Conservation (phyloP, 257 asterid genomes). For the Petunia axillaris region DNA sequence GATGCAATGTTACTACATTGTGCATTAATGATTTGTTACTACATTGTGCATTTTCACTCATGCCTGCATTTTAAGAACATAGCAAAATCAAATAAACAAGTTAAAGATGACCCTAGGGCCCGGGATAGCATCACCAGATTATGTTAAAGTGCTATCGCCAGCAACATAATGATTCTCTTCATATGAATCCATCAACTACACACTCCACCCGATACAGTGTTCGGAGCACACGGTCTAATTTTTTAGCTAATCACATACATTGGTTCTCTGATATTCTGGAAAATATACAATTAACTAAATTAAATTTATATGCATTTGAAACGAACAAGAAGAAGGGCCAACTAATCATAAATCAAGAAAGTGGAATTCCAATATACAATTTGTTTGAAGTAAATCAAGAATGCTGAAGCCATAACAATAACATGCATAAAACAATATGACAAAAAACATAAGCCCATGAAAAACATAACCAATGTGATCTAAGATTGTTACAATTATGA, state of each 20-base stretch:
- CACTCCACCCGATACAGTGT: background rate
- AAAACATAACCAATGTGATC: background rate
- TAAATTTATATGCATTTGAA: background rate
- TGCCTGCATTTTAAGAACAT: background rate
- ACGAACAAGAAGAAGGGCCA: no score
- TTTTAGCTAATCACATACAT: background rate
- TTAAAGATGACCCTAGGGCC: background rate
- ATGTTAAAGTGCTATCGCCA: background rate
- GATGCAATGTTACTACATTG: background rate
- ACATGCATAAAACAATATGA: background rate
- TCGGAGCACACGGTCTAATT: background rate
- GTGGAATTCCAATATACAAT: background rate
- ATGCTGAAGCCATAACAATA: constrained; percentile 1
- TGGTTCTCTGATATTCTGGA: background rate
- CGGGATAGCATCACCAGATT: background rate
- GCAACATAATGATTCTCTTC: background rate
- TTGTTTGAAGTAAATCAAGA: background rate
- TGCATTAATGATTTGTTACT: background rate
- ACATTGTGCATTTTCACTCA: background rate
- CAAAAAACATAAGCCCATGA: background rate
- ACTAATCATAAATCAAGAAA: background rate
- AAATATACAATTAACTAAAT: background rate
- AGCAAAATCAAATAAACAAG: constrained; percentile 17
- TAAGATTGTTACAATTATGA: background rate
- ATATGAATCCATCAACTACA: background rate